These are phyloP conservation scores for Monilinia vaccinii-corymbosi DNA, from an alignment of 2,329 filamentous ascomycete genomes.

Conservation along the genomic window DNA sequence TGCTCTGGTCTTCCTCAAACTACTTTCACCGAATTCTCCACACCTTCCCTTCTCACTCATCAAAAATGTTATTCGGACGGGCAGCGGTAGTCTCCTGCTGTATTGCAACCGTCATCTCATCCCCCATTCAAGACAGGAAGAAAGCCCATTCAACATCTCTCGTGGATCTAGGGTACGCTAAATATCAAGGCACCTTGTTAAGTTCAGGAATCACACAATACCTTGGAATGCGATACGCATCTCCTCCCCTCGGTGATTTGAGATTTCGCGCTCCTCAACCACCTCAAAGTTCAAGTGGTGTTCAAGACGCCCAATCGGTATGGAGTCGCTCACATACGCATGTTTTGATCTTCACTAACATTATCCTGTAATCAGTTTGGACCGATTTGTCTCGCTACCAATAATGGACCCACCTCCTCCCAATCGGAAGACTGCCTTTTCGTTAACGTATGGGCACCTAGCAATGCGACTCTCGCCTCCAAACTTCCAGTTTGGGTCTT, in stretches of 20 bases:
- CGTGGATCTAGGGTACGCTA: conserved; percentile 55
- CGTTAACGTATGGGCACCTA: conserved; percentile 37
- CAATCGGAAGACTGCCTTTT: conserved; percentile 34
- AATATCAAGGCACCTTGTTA: conserved; percentile 48
- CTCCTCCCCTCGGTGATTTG: conserved; percentile 52
- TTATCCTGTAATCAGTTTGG: conserved; percentile 2
- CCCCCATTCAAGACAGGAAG: neutral
- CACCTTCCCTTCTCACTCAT: neutral
- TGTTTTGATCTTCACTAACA: neutral
- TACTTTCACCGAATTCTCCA: neutral
- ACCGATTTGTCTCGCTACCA: conserved; percentile 11
- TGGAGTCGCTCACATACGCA: neutral
- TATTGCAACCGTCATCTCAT: neutral
- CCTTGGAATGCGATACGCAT: conserved; percentile 65
- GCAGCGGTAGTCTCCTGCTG: neutral
- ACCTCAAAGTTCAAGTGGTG: neutral
- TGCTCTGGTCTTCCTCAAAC: neutral
- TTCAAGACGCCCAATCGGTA: conserved; percentile 3
- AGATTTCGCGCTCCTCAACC: conserved; percentile 45
- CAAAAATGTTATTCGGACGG: neutral
- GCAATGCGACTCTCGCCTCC: conserved; percentile 32
- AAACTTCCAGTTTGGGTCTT: conserved; percentile 46
- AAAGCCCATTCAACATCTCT: neutral
- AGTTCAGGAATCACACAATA: conserved; percentile 55
- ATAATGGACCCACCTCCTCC: neutral